Percentiles rank a stretch among this genome's conserved stretches.
phyloP scores from a whole-genome alignment of 2,329 filamentous ascomycete genomes.

The Aspergillus candidus region DNA sequence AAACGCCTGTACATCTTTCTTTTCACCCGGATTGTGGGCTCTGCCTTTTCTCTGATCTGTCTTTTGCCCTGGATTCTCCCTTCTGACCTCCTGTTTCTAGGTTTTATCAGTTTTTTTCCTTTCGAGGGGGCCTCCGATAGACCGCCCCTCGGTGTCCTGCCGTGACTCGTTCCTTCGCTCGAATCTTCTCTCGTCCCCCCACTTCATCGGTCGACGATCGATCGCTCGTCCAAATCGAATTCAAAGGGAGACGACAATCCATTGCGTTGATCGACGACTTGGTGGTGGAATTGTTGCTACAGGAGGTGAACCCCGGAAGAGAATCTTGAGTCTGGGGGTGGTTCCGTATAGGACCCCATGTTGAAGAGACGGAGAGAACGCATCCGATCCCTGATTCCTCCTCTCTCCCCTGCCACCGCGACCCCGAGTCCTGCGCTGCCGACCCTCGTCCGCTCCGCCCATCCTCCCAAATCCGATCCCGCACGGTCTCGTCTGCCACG shows the following conservation, averaged over 20 bases:
- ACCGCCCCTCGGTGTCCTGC: constrained; percentile 12
- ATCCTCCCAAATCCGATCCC: constrained; percentile 26
- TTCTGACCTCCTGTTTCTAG: constrained; percentile 12
- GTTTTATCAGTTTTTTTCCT: constrained; percentile 2
- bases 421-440: constrained; percentile 17
- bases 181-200: constrained; percentile 3
- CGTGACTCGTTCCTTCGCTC: constrained; percentile 25
- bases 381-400: constrained; percentile 34
- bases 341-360: constrained; percentile 39
- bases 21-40: constrained; percentile 7
- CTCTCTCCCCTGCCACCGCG: constrained; percentile 23
- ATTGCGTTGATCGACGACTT: constrained; percentile 7
- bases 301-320: constrained; percentile 13
- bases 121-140: not conserved
- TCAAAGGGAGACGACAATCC: constrained; percentile 3
- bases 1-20: constrained; percentile 15
- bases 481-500: constrained; percentile 43
- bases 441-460: constrained; percentile 20
- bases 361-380: constrained; percentile 46
- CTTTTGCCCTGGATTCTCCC: constrained; percentile 4
- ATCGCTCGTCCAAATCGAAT: constrained; percentile 8
- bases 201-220: constrained; percentile 19
- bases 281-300: constrained; percentile 11
- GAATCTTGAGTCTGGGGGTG: constrained; percentile 19
- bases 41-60: constrained; percentile 5